Conservation (phyloP, 257 asterid genomes). For the Solanum ossicruentum region DNA sequence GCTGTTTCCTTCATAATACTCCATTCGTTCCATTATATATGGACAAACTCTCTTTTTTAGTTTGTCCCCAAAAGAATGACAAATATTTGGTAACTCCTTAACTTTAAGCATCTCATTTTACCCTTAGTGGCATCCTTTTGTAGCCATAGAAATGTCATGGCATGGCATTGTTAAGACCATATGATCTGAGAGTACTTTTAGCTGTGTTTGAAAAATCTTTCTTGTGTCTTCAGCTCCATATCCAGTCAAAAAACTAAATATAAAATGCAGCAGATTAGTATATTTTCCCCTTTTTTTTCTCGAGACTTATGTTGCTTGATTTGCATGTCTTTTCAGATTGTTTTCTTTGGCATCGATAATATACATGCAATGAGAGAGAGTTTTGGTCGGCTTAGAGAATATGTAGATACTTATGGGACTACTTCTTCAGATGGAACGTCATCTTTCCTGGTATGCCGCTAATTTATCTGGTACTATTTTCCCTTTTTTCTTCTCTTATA, state of each 20-base stretch:
- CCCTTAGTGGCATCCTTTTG: neutral
- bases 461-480: neutral
- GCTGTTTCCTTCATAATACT: neutral
- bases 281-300: neutral
- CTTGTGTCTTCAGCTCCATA: neutral
- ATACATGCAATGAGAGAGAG: constrained; percentile 98
- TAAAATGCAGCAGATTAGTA: neutral
- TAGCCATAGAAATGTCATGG: neutral
- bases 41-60: neutral
- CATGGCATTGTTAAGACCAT: neutral
- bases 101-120: neutral
- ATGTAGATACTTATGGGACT: constrained; percentile 91
- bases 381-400: constrained; percentile 81
- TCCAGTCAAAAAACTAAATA: neutral
- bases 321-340: constrained; percentile 42
- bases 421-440: constrained; percentile 94
- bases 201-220: neutral
- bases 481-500: neutral
- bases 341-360: constrained; percentile 95
- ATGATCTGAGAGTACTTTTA: neutral
- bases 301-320: neutral
- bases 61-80: neutral
- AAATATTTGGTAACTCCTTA: neutral
- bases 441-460: constrained; percentile 63
- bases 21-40: neutral